Evolutionary conservation across 1,139 yeast species (phyloP), one percentile per base, ranked within the genome.

Genomic region (Saccharomyces pastorianus): DNA sequence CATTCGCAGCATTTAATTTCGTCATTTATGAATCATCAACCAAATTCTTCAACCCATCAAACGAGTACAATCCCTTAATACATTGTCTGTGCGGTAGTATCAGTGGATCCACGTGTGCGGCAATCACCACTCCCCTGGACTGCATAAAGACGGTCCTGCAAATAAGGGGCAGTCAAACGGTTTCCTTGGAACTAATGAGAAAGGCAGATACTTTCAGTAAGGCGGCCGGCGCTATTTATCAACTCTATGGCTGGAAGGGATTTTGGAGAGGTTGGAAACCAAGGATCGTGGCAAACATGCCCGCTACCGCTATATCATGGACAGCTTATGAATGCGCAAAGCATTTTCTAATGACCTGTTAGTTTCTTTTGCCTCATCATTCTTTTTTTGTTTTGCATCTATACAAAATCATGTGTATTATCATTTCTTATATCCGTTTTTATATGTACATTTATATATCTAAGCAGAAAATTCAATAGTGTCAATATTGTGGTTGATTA

Each of bases 281-380:
- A 49, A 81, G 99, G 70, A 83, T 93, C 54, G 83, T 93, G 46
- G 88, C 95, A 60, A 90, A 90, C 68, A 91, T 93, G 70, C 99
- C 99, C n/a, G 85, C 96, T 51, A 91, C 98, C 11, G 98, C 98
- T 38, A 90, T 93, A 57, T 85, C 96, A 59, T 93, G 99, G 99
- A 91, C 98, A 1, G 91, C 96, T 23, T 93, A 93, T 71, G 99
- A 93, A 70, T 88, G 91, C 93, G 97, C 97, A 48, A 91, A 91
- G 58, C 69, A 67, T 55, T 65, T 66, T 55, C 53, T 64, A 34
- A 47, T 55, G 38, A 46, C 42, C 6, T 49, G 29, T 41, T 49
- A 42, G 31, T 28, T 7, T 25, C n/a, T 25, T 42, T 5, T 25
- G 46, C 14, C 14, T 11, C 20, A 32, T 32, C 38, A 32, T 32